phyloP scores from a whole-genome alignment of 805 yeast genomes.

The Cyberlindnera mississippiensis region DNA sequence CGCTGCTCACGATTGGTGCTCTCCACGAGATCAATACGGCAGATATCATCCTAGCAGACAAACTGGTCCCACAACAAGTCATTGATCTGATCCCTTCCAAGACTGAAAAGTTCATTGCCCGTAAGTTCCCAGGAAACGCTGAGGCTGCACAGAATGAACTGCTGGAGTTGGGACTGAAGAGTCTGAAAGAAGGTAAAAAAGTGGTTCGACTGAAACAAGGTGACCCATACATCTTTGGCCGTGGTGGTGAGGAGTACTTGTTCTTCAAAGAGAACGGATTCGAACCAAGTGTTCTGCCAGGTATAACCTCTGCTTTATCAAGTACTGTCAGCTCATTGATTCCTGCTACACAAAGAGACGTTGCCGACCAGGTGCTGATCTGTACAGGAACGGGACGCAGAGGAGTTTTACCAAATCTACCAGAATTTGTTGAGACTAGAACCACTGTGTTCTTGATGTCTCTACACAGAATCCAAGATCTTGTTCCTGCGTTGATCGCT shows the following conservation, averaged over 20 bases:
- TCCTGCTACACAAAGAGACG: slow-evolving; percentile 89
- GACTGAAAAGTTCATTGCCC: slow-evolving; percentile 79
- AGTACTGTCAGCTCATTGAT: slow-evolving; percentile 80
- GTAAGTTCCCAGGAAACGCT: slow-evolving; percentile 96
- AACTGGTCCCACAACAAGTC: slow-evolving; percentile 86
- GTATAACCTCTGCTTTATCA: slow-evolving; percentile 84
- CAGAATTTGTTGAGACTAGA: slow-evolving; percentile 65
- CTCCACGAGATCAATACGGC: slow-evolving; percentile 75
- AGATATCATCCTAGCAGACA: slow-evolving; percentile 83
- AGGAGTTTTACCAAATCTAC: slow-evolving; percentile 76
- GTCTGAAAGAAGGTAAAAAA: slow-evolving; percentile 58
- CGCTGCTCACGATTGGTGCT: slow-evolving; percentile 82
- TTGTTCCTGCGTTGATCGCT: slow-evolving; percentile 49
- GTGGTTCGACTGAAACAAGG: slow-evolving; percentile 94
- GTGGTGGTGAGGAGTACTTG: slow-evolving; percentile 89
- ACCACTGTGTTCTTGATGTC: slow-evolving; percentile 92
- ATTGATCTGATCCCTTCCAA: slow-evolving; percentile 73
- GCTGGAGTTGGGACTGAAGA: slow-evolving; percentile 64
- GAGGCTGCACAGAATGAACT: slow-evolving; percentile 89
- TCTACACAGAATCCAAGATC: slow-evolving; percentile 57
- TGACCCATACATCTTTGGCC: slow-evolving; percentile 93
- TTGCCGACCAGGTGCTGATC: slow-evolving; percentile 86
- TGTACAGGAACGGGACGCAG: slow-evolving; percentile 94
- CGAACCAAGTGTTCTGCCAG: slow-evolving; percentile 75
- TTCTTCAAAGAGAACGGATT: slow-evolving; percentile 68